Evolutionary conservation across 2,329 filamentous ascomycete genomes (phyloP).

Genomic region (Claviceps spartinae): DNA sequence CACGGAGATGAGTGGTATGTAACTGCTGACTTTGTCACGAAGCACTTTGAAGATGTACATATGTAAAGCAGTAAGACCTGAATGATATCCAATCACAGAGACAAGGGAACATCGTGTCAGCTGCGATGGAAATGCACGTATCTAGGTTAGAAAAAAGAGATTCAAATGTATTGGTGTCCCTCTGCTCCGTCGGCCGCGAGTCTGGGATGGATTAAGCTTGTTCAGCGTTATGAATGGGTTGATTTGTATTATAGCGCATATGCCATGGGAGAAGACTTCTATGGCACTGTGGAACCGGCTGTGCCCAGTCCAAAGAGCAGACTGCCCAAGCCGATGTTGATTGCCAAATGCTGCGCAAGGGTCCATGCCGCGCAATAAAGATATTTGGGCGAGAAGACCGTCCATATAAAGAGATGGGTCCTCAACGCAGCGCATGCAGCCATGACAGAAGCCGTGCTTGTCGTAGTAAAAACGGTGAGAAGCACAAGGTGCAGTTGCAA

Average conservation of each 20-base stretch:
- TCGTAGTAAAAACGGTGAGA: conserved; percentile 57
- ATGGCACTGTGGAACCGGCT: conserved; percentile 5
- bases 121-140: not conserved
- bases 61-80: not conserved
- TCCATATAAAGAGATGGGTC: conserved; percentile 95
- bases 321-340: conserved; percentile 53
- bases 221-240: too few species aligned
- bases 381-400: conserved; percentile 94
- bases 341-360: conserved; percentile 61
- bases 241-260: not conserved
- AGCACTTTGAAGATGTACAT: not conserved
- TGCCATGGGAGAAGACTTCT: not conserved
- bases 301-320: conserved; percentile 40
- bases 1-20: conserved; percentile 14
- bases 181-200: not conserved
- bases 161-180: not conserved
- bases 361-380: conserved; percentile 86
- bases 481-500: conserved; percentile 43
- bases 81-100: not conserved
- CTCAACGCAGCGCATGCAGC: conserved; percentile 69
- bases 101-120: not conserved
- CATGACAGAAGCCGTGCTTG: conserved; percentile 64
- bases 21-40: not conserved
- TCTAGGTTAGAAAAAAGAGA: not conserved
- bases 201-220: too few species aligned